These are phyloP conservation scores for Diaporthe australafricana DNA, from an alignment of 2,329 filamentous ascomycete genomes.

Conservation along the genomic window DNA sequence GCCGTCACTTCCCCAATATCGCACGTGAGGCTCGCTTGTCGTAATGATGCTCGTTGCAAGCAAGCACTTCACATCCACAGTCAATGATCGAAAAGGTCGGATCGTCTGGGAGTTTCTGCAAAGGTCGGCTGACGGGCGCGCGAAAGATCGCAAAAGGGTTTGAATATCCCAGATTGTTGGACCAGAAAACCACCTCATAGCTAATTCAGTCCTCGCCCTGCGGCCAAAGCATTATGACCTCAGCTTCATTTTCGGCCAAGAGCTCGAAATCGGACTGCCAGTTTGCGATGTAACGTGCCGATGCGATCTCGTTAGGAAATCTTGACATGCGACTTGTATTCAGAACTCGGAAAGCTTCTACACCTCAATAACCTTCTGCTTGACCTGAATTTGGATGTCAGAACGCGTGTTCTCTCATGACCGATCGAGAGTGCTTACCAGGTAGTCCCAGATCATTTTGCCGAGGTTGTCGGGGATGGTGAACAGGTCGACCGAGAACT, in stretches of 20 bases:
- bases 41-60: neutral
- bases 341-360: neutral
- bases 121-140: neutral
- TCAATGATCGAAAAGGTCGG: neutral
- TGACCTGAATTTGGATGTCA: constrained; percentile 28
- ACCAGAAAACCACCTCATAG: neutral
- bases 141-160: neutral
- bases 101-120: neutral
- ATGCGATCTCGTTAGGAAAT: neutral
- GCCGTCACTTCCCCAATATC: neutral
- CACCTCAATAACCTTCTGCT: constrained; percentile 32
- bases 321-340: neutral
- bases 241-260: neutral
- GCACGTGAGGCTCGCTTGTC: neutral
- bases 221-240: neutral
- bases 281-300: neutral
- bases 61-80: neutral
- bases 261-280: neutral
- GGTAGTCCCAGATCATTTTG: constrained; percentile 95
- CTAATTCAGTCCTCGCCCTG: neutral
- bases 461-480: constrained; percentile 92
- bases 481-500: constrained; percentile 98
- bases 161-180: neutral
- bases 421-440: constrained; percentile 53
- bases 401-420: neutral